phyloP scores from a whole-genome alignment of 345 rosid genomes.

The Rubroshorea leprosula region DNA sequence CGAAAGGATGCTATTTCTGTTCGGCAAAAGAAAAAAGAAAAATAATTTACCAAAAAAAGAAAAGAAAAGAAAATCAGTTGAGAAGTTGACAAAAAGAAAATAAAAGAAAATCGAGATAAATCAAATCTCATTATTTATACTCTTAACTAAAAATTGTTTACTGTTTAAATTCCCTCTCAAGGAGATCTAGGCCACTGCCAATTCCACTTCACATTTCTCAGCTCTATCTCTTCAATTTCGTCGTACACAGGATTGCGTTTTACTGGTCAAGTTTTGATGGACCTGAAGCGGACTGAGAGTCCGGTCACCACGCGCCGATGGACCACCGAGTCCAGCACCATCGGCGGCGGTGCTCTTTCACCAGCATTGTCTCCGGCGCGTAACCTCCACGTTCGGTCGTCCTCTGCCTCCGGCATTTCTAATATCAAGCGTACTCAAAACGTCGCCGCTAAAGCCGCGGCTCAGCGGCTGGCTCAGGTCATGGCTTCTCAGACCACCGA shows the following conservation, averaged over 20 bases:
- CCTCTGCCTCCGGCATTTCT: conserved; percentile 67
- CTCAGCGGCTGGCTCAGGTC: conserved; percentile 95
- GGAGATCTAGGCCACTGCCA: too few relatives aligned
- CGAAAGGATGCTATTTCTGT: too few relatives aligned
- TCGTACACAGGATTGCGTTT: too few relatives aligned
- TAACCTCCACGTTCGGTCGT: conserved; percentile 55
- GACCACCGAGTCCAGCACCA: conserved; percentile 52
- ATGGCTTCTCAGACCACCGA: conserved; percentile 97
- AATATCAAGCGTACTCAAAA: conserved; percentile 83
- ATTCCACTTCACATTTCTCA: not conserved
- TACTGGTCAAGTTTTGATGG: conserved; percentile 35
- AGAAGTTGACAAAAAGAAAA: too few relatives aligned
- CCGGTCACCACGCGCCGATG: conserved; percentile 73
- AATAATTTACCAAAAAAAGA: too few relatives aligned
- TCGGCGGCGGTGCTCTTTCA: conserved; percentile 35
- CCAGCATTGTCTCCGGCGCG: conserved; percentile 63
- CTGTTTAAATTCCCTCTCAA: too few relatives aligned
- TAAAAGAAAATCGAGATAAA: too few relatives aligned
- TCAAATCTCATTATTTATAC: too few relatives aligned
- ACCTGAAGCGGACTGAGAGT: conserved; percentile 62
- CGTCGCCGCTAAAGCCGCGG: conserved; percentile 95
- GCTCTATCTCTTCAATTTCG: not conserved
- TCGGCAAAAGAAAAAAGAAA: too few relatives aligned
- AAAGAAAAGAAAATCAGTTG: too few relatives aligned
- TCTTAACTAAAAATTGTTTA: too few relatives aligned